Evolutionary conservation across 2,329 filamentous ascomycete genomes (phyloP), one percentile per base, ranked within the genome.

Genomic region (Basipetospora chlamydospora): DNA sequence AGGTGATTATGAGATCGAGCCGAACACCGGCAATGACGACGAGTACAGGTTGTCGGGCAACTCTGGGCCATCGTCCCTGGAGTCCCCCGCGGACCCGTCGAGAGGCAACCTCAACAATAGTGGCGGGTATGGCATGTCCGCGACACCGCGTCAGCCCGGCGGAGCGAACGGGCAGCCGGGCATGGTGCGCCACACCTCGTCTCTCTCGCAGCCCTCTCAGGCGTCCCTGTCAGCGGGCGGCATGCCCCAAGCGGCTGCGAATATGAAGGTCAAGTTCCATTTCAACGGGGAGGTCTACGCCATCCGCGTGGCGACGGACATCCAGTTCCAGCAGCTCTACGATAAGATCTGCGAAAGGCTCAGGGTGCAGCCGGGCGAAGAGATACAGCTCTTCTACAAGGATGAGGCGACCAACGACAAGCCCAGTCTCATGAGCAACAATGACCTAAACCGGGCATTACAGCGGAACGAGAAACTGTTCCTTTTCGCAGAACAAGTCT

Each of bases 231-330:
- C 17, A 13, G 7, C 21, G 26, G 32, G 33, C n/a, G 21, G 23
- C 20, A 29, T 28, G 21, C 18, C 21, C 11, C 18, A 30, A 11
- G 39, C 28, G 6, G n/a, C 28, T 3, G 60, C 67, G 6, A 70
- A 74, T 3, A 79, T 95, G 63, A 96, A 95, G 58, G 82, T 96
- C 54, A 96, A 96, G 61, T 80, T 95, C 37, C 90, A 83, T 61
- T 95, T 85, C 61, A 82, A 88, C 45, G 80, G 87, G 42, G 88
- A 95, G 46, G 74, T 92, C 39, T 88, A 95, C 46, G 82, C 90
- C 30, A 86, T 98, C 49, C 78, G 87, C 23, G 84, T 96, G 38
- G 80, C 88, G 0, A 70, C 71, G 2, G 81, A 92, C 38, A 85
- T 92, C 48, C 70, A 70, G 37, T 90, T 79, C 55, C 65, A 72